Base-by-base conservation (phyloP, 495 filamentous ascomycete genomes). In the Xylaria curta region DNA sequence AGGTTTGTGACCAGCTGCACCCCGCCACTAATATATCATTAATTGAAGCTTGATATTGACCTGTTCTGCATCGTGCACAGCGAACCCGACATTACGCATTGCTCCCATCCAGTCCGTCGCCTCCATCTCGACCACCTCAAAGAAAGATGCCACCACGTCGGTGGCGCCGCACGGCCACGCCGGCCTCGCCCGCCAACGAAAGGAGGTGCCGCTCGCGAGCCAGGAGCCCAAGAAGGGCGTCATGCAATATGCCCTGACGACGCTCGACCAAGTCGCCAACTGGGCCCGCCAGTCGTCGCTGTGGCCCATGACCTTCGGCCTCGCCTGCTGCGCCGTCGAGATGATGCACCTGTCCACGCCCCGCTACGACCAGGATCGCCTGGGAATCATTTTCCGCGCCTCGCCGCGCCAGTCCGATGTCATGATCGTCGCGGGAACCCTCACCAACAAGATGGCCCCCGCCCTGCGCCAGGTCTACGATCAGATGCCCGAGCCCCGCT, bases 291-390 rank as follows among this genome's bases (percentile, higher is more conserved):
- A 98, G 82, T 89, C 89, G 69, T 98, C 95, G 21, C 85, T 98
- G 66, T 98, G 95, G 95, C 95, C 95, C 78, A 97, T 98, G 94
- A 98, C 95, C 28, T 98, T 98, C 85, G 95, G 95, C 60, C 92
- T 98, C 60, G 95, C 95, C 67, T 98, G 95, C 88, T 98, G 95
- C 83, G 95, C 95, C 81, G 85, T 98, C 73, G 95, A 98, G 81
- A 98, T 98, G 95, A 98, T 98, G 95, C 95, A 98, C 81, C 87
- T 98, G 26, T 97, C 95, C 42, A 95, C 95, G 40, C 94, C 95
- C 44, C 93, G 95, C 69, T 98, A 98, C 85, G 95, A 98, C 80
- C 95, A 98, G 78, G 95, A 98, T 87, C 88, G 95, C 7, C 87
- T 98, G 47, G 95, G 95, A 76, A 98, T 98, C 81, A 98, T 98